Conservation (phyloP, 805 yeast species). For the Vanderwaltozyma yarrowii region DNA sequence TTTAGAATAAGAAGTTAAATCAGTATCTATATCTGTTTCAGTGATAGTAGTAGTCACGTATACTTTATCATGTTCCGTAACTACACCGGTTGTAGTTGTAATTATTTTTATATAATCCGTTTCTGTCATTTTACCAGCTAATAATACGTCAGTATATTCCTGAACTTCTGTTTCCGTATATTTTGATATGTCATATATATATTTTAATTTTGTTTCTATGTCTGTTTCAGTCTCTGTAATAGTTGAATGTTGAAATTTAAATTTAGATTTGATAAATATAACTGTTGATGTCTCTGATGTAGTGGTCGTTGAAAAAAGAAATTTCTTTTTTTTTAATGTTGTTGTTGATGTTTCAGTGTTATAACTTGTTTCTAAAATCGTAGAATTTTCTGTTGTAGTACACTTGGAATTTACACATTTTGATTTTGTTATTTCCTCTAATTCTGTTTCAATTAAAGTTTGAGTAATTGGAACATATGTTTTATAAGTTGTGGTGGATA, state of each 20-base stretch:
- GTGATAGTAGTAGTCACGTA: not conserved
- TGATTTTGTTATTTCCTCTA: not conserved
- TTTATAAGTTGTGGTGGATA: not conserved
- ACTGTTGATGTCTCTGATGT: not conserved
- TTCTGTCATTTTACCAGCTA: not conserved
- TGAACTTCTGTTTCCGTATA: constrained; percentile 1
- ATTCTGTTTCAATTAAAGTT: not conserved
- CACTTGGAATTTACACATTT: not conserved
- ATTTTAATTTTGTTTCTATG: not conserved
- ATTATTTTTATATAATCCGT: constrained; percentile 1
- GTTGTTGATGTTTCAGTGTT: not conserved
- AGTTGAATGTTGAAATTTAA: not conserved
- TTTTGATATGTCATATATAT: not conserved
- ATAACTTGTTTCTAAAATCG: not conserved
- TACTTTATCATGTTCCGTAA: too few relatives aligned
- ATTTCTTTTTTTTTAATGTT: not conserved
- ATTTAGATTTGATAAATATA: not conserved
- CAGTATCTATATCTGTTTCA: not conserved
- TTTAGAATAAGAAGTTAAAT: not conserved
- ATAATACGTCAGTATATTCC: not conserved
- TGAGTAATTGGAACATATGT: not conserved
- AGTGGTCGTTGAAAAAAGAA: not conserved
- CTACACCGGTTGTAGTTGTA: not conserved
- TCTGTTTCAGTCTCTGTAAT: constrained; percentile 1
- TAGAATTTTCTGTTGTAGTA: not conserved